Base-by-base conservation (phyloP, 2,329 filamentous ascomycete species). In the Teratosphaeria viscida region DNA sequence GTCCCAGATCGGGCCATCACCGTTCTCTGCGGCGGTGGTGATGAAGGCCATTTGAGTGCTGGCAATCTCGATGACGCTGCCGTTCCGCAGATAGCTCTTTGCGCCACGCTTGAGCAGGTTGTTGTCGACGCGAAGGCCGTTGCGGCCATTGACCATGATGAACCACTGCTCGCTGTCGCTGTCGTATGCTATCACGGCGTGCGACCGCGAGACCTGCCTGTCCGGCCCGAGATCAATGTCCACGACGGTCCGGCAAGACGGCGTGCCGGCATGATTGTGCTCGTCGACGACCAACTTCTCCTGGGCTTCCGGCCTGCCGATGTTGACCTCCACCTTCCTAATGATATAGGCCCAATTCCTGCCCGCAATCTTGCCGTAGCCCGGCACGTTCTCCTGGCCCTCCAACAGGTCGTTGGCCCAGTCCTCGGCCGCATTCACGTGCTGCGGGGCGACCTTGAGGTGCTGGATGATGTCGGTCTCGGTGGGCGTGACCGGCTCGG, bases 41-140 rank as follows among this genome's bases (percentile, higher is more conserved):
- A 96, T 90, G 74, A 99, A 99, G 80, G 97, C 92, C 94, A 99
- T 99, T 77, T 99, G 92, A 0, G 94, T 89, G 57, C 89, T 89
- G 67, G 88, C 88, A 70, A 97, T 89, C 70, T 96, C 91, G 60
- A 99, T 86, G 52, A 97, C 90, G 71, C 92, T 87, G 60, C 94
- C 94, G 68, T 92, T 96, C 52, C 85, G 84, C 29, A 99, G 81
- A 34, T 83, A 77, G 37, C 84, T 82, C 39, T 84, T 81, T 47
- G 81, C 77, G 12, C 87, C 87, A 57, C 86, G 81, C 68, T 88
- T 88, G 59, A 95, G 76, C 23, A 82, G 78, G 56, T 77, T 76
- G 62, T 90, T 89, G 72, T 99, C 90, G 26, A 97, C 79, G 68
- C 89, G 90, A 54, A 95, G 82, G 32, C 92, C 91, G 72, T 99